Conservation (phyloP, 2,329 filamentous ascomycete species). For the Grosmannia huntii region DNA sequence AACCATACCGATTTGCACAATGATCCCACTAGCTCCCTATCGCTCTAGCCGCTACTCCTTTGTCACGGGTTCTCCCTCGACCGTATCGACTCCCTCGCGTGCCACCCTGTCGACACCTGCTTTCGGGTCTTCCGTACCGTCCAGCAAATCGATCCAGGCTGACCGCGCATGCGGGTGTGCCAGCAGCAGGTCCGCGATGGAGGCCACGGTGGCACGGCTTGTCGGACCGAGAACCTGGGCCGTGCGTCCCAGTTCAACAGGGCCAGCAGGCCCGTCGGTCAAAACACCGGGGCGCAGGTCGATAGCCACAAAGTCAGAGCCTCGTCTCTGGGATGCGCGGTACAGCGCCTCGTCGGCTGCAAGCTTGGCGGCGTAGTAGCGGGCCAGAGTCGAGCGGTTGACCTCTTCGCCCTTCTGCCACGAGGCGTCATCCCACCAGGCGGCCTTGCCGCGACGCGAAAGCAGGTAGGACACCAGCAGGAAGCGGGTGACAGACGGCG, state of each 20-base stretch:
- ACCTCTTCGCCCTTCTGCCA: constrained; percentile 30
- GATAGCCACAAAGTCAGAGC: constrained; percentile 32
- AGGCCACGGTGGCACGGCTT: constrained; percentile 47
- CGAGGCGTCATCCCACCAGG: constrained; percentile 41
- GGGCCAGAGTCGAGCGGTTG: constrained; percentile 29
- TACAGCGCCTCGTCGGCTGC: constrained; percentile 46
- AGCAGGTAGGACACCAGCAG: constrained; percentile 51
- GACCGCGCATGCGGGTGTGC: constrained; percentile 30
- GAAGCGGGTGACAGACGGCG: constrained; percentile 44
- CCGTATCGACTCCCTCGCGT: constrained; percentile 34
- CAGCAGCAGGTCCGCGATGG: constrained; percentile 41
- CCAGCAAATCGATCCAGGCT: constrained; percentile 41
- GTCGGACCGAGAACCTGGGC: constrained; percentile 25
- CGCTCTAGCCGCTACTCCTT: constrained; percentile 2
- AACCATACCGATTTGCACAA: background rate
- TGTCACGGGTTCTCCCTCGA: constrained; percentile 34
- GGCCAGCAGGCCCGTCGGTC: constrained; percentile 32
- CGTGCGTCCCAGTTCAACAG: constrained; percentile 34
- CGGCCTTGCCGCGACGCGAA: constrained; percentile 35
- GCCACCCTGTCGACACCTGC: constrained; percentile 36
- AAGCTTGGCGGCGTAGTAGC: constrained; percentile 49
- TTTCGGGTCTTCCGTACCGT: constrained; percentile 36
- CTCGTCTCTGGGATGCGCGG: constrained; percentile 25
- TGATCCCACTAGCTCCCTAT: background rate
- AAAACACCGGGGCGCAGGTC: constrained; percentile 39